A percentile compares a stretch with the other conserved stretches of the same genome.
phyloP scores from a whole-genome alignment of 805 yeast genomes.

The Wickerhamiella parazyma region DNA sequence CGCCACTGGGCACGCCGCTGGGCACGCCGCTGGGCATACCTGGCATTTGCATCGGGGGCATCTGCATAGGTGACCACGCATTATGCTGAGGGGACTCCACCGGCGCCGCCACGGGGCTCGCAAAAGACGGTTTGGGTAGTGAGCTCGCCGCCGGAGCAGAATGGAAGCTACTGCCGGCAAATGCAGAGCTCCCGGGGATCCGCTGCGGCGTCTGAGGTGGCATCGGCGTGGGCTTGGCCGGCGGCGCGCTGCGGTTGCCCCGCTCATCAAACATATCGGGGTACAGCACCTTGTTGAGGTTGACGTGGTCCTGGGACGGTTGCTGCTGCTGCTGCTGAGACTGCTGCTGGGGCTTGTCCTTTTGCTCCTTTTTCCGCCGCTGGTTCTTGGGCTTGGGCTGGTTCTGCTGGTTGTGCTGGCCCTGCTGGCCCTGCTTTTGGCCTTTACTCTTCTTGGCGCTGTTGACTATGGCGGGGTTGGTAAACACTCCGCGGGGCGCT shows the following conservation, averaged over 20 bases:
- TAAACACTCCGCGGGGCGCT: not conserved
- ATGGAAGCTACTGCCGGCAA: slow-evolving; percentile 18
- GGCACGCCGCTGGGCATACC: no score
- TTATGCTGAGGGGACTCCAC: not conserved
- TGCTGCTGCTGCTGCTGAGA: not conserved
- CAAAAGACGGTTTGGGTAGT: slow-evolving; percentile 22
- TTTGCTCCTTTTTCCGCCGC: not conserved
- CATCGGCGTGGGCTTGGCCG: not conserved
- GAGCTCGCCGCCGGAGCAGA: slow-evolving; percentile 20
- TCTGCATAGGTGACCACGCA: no score
- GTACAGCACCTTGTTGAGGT: slow-evolving; percentile 9
- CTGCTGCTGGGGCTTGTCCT: not conserved
- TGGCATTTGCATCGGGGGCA: not conserved
- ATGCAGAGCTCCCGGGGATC: not conserved
- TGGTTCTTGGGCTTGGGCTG: not conserved
- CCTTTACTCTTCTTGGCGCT: not conserved
- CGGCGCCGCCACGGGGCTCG: not conserved
- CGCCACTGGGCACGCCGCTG: not conserved
- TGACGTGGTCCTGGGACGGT: not conserved
- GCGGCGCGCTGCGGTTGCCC: slow-evolving; percentile 3
- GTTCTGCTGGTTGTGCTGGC: not conserved
- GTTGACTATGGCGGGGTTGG: slow-evolving; percentile 5
- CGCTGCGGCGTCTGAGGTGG: slow-evolving; percentile 1
- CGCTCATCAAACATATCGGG: slow-evolving; percentile 10
- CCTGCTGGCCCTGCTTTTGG: not conserved